Conservation (phyloP, 345 rosid species). For the Carallia brachiata region DNA sequence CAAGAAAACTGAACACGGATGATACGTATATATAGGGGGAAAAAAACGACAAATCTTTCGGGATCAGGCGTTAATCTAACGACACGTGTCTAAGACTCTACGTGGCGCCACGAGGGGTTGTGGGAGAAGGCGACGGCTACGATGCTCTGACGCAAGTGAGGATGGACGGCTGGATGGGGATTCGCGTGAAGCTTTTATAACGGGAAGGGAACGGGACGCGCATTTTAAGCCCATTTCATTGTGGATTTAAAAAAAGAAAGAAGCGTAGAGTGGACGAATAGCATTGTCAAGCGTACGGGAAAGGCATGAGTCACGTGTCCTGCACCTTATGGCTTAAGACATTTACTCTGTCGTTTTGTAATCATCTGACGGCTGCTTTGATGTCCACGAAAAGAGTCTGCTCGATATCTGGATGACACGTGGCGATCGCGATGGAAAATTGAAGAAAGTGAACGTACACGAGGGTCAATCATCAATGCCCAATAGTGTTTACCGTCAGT, state of each 20-base stretch:
- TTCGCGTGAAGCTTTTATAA: constrained; percentile 33
- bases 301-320: constrained; percentile 9
- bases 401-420: neutral
- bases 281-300: constrained; percentile 1
- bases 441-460: too few species aligned
- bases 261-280: neutral
- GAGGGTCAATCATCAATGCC: too few species aligned
- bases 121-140: constrained; percentile 42
- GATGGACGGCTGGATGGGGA: constrained; percentile 47
- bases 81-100: constrained; percentile 24
- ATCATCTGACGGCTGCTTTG: constrained; percentile 10
- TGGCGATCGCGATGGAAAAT: neutral
- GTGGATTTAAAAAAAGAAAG: neutral
- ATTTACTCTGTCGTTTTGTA: neutral
- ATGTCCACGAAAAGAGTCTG: constrained; percentile 20
- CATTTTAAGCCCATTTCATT: neutral
- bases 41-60: constrained; percentile 5
- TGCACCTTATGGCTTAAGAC: constrained; percentile 8
- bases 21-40: constrained; percentile 24
- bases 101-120: constrained; percentile 25
- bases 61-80: neutral
- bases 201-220: constrained; percentile 8
- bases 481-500: too few species aligned
- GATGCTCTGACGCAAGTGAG: constrained; percentile 34
- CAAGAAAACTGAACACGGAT: neutral